phyloP scores from a whole-genome alignment of 2,329 filamentous ascomycete genomes.

The Trichoderma brevicompactum region DNA sequence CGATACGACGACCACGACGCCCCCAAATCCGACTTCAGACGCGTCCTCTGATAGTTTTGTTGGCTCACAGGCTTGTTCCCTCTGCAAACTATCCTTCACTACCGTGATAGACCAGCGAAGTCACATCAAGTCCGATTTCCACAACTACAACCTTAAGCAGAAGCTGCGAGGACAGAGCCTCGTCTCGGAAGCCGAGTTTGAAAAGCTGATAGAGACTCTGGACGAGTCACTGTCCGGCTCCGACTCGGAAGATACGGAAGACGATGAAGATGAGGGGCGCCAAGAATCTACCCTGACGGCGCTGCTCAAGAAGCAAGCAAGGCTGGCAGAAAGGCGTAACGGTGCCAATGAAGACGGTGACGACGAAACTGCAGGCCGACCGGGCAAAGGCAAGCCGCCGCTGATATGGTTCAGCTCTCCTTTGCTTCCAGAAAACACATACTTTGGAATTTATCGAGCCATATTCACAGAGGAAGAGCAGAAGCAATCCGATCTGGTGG shows the following conservation, averaged over 20 bases:
- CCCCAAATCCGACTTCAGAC: neutral
- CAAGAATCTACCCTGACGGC: conserved; percentile 75
- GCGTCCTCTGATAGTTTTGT: conserved; percentile 42
- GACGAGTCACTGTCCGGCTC: conserved; percentile 94
- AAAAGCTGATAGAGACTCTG: conserved; percentile 80
- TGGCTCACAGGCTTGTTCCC: conserved; percentile 75
- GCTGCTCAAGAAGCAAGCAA: conserved; percentile 82
- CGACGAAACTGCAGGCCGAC: conserved; percentile 50
- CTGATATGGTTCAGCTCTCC: conserved; percentile 85
- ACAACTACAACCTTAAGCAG: conserved; percentile 93
- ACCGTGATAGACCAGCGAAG: conserved; percentile 79
- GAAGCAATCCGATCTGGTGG: conserved; percentile 62
- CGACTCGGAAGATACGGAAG: conserved; percentile 71
- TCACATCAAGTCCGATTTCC: conserved; percentile 88
- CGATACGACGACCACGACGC: conserved; percentile 31
- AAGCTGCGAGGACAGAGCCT: conserved; percentile 74
- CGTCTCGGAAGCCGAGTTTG: conserved; percentile 82
- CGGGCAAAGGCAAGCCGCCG: conserved; percentile 68
- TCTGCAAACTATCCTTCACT: conserved; percentile 75
- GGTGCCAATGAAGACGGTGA: conserved; percentile 53
- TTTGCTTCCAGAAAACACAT: conserved; percentile 73
- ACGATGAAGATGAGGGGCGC: conserved; percentile 60
- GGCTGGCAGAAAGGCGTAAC: conserved; percentile 59
- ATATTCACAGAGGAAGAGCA: conserved; percentile 76
- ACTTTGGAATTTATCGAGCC: conserved; percentile 82